A percentile compares a stretch with the other conserved stretches of the same genome.
Conservation (phyloP, 1,139 yeast species). For the Trichomonascaceae sp. region DNA sequence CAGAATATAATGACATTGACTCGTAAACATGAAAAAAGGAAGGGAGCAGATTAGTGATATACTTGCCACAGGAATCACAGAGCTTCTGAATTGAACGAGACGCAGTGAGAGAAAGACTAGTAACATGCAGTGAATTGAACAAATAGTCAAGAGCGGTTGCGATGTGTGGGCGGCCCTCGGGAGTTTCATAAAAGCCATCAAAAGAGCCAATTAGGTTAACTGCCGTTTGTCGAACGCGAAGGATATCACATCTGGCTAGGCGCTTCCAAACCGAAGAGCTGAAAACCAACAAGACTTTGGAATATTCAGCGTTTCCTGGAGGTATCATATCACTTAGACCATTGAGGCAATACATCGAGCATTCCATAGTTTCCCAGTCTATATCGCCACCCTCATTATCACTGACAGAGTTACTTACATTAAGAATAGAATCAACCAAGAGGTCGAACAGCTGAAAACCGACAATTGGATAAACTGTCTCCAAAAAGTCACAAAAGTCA, state of each 20-base stretch:
- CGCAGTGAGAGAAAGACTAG: constrained; percentile 28
- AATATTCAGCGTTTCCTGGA: constrained; percentile 22
- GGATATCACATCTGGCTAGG: constrained; percentile 23
- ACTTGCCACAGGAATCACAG: constrained; percentile 31
- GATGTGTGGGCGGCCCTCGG: constrained; percentile 28
- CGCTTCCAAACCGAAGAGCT: constrained; percentile 30
- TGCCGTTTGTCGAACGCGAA: constrained; percentile 32
- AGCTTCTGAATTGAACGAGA: constrained; percentile 35
- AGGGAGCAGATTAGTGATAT: constrained; percentile 25
- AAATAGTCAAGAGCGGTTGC: constrained; percentile 30
- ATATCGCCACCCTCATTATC: constrained; percentile 13
- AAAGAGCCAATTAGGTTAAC: constrained; percentile 33
- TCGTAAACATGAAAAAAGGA: constrained; percentile 30
- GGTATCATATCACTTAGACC: constrained; percentile 39
- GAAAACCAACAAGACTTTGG: constrained; percentile 26
- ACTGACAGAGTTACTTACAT: constrained; percentile 20
- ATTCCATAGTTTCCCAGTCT: constrained; percentile 51
- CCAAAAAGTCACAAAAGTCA: constrained; percentile 72
- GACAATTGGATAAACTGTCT: constrained; percentile 58
- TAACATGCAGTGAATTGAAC: constrained; percentile 29
- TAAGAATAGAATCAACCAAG: constrained; percentile 41
- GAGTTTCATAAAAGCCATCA: constrained; percentile 30
- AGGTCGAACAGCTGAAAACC: constrained; percentile 49
- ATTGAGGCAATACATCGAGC: constrained; percentile 58
- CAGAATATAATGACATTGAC: constrained; percentile 20